Evolutionary conservation across 306 rosid genomes (phyloP).

Genomic region (Prunus dulcis): DNA sequence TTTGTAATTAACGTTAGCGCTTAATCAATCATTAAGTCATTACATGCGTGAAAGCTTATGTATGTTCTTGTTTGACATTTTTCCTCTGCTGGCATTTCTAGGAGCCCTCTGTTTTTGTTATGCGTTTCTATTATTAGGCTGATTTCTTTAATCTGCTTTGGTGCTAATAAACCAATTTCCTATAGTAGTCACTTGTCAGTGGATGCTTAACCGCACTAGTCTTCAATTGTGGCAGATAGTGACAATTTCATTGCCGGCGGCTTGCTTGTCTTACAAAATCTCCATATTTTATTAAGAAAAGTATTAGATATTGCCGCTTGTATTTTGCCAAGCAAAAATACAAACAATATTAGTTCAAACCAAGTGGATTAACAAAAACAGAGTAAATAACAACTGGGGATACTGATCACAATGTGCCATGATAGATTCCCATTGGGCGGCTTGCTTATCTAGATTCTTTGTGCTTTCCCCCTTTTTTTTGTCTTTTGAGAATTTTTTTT

Average conservation of each 20-base stretch:
- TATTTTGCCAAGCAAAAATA: neutral
- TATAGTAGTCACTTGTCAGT: neutral
- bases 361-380: neutral
- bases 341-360: neutral
- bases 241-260: neutral
- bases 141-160: neutral
- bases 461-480: neutral
- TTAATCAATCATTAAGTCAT: neutral
- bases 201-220: neutral
- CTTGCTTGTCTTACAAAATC: neutral
- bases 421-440: neutral
- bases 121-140: neutral
- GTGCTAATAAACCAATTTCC: neutral
- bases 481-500: neutral
- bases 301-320: neutral
- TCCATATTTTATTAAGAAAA: neutral
- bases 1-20: neutral
- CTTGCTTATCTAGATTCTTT: neutral
- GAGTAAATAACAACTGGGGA: too few species aligned
- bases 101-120: neutral
- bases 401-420: too few species aligned
- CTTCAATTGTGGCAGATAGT: neutral
- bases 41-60: neutral
- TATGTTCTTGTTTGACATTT: neutral
- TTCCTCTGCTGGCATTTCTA: neutral